Conservation (phyloP, 306 rosid genomes). For the Vigna hirtella region DNA sequence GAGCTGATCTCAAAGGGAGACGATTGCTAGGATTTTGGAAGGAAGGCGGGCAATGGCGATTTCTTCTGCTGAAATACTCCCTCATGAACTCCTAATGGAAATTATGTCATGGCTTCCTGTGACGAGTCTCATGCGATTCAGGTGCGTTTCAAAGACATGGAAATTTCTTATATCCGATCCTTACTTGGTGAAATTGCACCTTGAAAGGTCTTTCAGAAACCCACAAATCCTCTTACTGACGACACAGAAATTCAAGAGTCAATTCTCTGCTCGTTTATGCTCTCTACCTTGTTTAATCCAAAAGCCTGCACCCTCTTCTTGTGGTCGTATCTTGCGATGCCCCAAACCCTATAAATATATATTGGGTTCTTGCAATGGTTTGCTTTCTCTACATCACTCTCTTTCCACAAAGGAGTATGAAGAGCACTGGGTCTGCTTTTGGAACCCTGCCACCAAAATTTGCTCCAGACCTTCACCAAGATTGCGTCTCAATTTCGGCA, state of each 20-base stretch:
- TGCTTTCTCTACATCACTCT: not conserved
- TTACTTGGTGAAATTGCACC: not conserved
- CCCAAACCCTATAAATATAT: not conserved
- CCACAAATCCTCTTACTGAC: not conserved
- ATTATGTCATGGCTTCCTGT: not conserved
- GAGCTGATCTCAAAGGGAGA: too few species aligned
- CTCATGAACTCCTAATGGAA: not conserved
- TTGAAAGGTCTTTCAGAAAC: not conserved
- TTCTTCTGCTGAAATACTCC: not conserved
- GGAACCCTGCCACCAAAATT: not conserved
- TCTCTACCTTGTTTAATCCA: not conserved
- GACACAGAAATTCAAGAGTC: fast-evolving
- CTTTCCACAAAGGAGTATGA: not conserved
- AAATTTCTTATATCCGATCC: not conserved
- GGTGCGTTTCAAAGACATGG: not conserved
- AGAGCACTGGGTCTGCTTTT: not conserved
- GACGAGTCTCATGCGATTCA: not conserved
- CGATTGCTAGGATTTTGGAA: too few species aligned
- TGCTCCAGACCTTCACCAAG: not conserved
- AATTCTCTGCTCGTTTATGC: not conserved
- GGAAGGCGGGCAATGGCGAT: fast-evolving
- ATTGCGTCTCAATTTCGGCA: not conserved
- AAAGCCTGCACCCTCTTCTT: not conserved
- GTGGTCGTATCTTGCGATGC: not conserved
- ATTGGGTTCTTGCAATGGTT: not conserved